A percentile compares a stretch with the other conserved stretches of the same genome.
phyloP scores from a whole-genome alignment of 2,329 filamentous ascomycete species.

The Domatiomyces globalis region DNA sequence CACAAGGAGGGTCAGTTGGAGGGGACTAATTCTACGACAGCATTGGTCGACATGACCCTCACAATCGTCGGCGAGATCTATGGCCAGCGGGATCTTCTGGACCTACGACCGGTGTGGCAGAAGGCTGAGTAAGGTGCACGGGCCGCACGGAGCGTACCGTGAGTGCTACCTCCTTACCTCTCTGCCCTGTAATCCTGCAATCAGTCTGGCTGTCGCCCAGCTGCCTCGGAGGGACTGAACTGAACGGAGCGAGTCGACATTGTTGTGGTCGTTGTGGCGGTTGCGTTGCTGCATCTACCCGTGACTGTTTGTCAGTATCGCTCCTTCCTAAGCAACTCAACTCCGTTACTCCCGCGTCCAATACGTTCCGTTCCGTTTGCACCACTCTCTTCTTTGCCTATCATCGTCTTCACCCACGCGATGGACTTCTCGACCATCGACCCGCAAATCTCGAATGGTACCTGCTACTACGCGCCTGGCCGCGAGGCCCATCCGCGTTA shows the following conservation, averaged over 20 bases:
- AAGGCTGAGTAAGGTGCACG: neutral
- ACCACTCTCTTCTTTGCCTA: neutral
- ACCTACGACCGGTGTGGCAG: slow-evolving; percentile 49
- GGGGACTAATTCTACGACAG: slow-evolving; percentile 31
- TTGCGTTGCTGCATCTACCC: neutral
- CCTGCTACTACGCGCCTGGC: slow-evolving; percentile 13
- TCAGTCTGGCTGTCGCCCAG: neutral
- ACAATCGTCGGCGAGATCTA: slow-evolving; percentile 79
- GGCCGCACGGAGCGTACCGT: neutral
- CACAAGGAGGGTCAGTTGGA: slow-evolving; percentile 16
- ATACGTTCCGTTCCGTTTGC: neutral
- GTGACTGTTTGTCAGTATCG: neutral
- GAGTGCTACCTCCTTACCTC: neutral
- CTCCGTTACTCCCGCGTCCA: neutral
- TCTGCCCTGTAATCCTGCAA: neutral
- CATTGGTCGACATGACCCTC: slow-evolving; percentile 66
- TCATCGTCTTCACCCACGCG: neutral
- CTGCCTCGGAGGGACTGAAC: neutral
- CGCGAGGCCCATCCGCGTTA: slow-evolving; percentile 10
- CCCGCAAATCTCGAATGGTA: slow-evolving; percentile 16
- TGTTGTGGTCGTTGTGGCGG: neutral
- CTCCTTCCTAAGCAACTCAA: neutral
- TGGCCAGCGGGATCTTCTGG: slow-evolving; percentile 73
- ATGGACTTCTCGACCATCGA: slow-evolving; percentile 6
- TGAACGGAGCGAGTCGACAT: neutral